A percentile compares a stretch with the other conserved stretches of the same genome.
Evolutionary conservation across 495 filamentous ascomycete genomes (phyloP).

Genomic region (Daldinia childiae): DNA sequence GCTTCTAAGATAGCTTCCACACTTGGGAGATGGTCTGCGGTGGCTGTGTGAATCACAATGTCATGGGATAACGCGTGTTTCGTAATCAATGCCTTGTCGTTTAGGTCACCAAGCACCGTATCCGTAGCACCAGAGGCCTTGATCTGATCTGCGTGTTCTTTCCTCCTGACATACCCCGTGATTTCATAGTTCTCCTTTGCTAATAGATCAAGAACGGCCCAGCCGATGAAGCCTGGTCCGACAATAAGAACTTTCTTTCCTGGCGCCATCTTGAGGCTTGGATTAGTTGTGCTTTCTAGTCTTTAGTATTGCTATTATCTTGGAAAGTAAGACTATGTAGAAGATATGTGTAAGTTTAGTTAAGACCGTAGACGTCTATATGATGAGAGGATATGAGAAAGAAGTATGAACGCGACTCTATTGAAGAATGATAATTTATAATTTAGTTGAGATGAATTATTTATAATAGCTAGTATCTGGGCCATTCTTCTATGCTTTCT

Average conservation of each 20-base stretch:
- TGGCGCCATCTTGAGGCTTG: conserved; percentile 12
- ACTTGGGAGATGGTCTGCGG: conserved; percentile 49
- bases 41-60: conserved; percentile 54
- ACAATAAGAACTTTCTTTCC: conserved; percentile 51
- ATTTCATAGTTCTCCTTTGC: conserved; percentile 47
- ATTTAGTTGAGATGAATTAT: background rate
- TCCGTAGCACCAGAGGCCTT: conserved; percentile 36
- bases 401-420: background rate
- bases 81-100: conserved; percentile 43
- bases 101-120: conserved; percentile 43
- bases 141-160: conserved; percentile 40
- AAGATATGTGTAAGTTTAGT: background rate
- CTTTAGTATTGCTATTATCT: background rate
- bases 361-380: background rate
- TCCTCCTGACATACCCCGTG: conserved; percentile 47
- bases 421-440: background rate
- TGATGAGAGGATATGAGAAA: background rate
- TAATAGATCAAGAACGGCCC: conserved; percentile 51
- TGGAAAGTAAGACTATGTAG: background rate
- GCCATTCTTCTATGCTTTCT: no score
- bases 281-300: no score
- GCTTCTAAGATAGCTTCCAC: conserved; percentile 49
- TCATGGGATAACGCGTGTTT: conserved; percentile 42
- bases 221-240: conserved; percentile 55
- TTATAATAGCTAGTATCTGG: background rate